A percentile compares a stretch with the other conserved stretches of the same genome.
These are phyloP conservation scores for Xylariaceae sp. DNA, from an alignment of 2,329 filamentous ascomycete species.

Conservation along the genomic window DNA sequence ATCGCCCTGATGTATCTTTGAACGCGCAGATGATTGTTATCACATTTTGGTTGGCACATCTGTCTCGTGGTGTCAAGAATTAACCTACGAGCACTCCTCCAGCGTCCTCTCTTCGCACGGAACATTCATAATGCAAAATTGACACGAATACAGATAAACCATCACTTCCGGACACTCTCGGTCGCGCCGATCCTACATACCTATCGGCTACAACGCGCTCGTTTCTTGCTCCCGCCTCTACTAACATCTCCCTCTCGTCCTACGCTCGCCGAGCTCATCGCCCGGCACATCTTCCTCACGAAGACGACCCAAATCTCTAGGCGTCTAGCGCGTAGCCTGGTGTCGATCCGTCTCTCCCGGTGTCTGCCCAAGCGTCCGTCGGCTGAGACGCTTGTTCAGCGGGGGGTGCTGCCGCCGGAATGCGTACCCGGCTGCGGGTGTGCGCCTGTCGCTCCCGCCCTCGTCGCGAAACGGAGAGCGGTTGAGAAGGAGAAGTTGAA, in stretches of 20 bases:
- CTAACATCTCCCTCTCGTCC: constrained; percentile 58
- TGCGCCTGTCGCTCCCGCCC: constrained; percentile 52
- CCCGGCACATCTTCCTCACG: constrained; percentile 65
- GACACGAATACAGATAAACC: constrained; percentile 49
- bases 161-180: constrained; percentile 59
- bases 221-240: constrained; percentile 52
- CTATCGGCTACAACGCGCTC: constrained; percentile 57
- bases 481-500: constrained; percentile 68
- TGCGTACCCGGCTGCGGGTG: constrained; percentile 42
- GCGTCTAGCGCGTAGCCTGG: constrained; percentile 60
- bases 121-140: no score
- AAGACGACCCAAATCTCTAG: constrained; percentile 64
- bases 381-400: constrained; percentile 57
- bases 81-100: no score
- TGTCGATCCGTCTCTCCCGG: constrained; percentile 63
- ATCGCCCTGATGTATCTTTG: no score
- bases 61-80: no score
- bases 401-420: constrained; percentile 64
- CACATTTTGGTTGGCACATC: no score
- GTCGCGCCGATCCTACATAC: constrained; percentile 64
- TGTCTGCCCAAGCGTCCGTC: constrained; percentile 60
- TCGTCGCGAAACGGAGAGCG: constrained; percentile 61
- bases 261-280: constrained; percentile 59
- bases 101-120: no score
- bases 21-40: no score